Percentiles rank a stretch among this genome's conserved stretches.
phyloP scores from a whole-genome alignment of 2,329 filamentous ascomycete genomes.

The Aspergillus sojae region DNA sequence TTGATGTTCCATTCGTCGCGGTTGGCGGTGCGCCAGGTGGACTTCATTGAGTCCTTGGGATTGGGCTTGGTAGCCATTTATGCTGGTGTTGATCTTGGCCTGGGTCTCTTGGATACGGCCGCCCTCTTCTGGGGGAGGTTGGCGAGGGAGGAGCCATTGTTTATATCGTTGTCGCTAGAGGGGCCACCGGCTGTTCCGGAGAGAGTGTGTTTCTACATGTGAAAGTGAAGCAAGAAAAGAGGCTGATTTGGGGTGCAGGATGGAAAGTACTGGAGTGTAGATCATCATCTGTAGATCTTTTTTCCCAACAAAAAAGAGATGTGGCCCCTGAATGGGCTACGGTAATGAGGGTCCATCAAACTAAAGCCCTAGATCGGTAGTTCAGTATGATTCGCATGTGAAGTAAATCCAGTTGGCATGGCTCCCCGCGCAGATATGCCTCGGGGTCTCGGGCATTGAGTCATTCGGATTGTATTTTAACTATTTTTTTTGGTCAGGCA shows the following conservation, averaged over 20 bases:
- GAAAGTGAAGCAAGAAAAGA: neutral
- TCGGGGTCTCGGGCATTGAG: neutral
- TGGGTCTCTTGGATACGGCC: neutral
- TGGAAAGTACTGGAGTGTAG: neutral
- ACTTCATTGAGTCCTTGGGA: slow-evolving; percentile 36
- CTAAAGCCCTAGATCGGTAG: neutral
- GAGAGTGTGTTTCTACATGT: neutral
- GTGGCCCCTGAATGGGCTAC: neutral
- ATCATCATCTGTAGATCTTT: neutral
- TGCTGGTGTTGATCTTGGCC: neutral
- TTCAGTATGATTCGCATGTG: neutral
- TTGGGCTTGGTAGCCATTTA: slow-evolving; percentile 23
- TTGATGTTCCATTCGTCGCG: slow-evolving; percentile 27
- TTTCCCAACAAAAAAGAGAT: neutral
- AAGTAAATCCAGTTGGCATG: neutral
- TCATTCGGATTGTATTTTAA: neutral
- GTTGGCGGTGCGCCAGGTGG: slow-evolving; percentile 31
- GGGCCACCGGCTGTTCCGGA: neutral
- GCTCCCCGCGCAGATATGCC: neutral
- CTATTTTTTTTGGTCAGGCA: neutral
- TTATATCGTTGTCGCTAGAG: neutral
- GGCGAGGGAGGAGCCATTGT: neutral
- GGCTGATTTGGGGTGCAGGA: neutral
- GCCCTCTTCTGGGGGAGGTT: neutral
- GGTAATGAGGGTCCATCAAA: neutral